Evolutionary conservation across 2,329 filamentous ascomycete genomes (phyloP).

Genomic region (Pestalotiopsis sp.): DNA sequence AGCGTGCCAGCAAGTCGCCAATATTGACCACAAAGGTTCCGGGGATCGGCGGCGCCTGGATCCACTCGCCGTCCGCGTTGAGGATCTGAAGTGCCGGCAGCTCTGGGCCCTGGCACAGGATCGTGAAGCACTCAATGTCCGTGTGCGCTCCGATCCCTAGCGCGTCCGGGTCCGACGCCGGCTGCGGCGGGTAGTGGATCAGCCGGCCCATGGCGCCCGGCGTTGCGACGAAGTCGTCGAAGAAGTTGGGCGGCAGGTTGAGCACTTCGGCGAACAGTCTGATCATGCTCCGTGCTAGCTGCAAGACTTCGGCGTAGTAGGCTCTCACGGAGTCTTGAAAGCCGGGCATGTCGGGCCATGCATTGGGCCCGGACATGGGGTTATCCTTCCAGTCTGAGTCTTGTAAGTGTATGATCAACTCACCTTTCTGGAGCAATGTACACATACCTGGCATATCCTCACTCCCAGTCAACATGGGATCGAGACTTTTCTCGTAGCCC

Average conservation of each 20-base stretch:
- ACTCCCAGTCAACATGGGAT: not conserved
- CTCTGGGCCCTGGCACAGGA: constrained; percentile 16
- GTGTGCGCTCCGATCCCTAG: constrained; percentile 21
- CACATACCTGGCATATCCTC: not conserved
- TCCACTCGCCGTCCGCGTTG: constrained; percentile 20
- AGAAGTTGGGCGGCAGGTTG: not conserved
- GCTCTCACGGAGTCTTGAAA: not conserved
- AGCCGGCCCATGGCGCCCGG: constrained; percentile 17
- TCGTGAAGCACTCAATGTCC: constrained; percentile 21
- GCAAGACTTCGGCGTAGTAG: constrained; percentile 1
- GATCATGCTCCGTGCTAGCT: not conserved
- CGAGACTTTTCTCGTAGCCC: constrained; percentile 18
- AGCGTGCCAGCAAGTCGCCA: constrained; percentile 5
- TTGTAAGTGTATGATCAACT: too few species aligned
- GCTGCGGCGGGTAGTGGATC: constrained; percentile 21
- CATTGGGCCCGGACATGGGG: not conserved
- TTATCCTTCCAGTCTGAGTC: constrained; percentile 1
- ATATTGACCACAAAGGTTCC: constrained; percentile 14
- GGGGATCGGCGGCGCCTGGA: constrained; percentile 19
- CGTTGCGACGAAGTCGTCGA: not conserved
- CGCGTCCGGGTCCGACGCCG: constrained; percentile 7
- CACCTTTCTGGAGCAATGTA: too few species aligned
- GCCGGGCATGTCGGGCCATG: not conserved
- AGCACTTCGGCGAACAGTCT: not conserved
- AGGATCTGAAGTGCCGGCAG: constrained; percentile 17